Conservation (phyloP, 768 basidiomycete species). For the Flagelloscypha sp. region DNA sequence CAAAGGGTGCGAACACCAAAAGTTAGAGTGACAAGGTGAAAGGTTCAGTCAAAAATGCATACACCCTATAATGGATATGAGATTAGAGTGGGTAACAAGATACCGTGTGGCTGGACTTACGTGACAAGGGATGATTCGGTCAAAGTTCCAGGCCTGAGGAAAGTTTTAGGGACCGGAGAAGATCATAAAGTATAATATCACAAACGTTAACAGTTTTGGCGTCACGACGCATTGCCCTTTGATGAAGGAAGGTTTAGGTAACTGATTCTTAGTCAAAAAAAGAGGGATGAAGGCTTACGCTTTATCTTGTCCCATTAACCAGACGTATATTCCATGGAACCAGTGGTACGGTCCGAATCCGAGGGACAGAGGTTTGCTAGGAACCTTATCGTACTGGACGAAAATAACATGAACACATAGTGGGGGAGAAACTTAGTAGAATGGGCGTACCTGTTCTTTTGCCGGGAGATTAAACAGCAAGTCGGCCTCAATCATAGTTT, state of each 20-base stretch:
- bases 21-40: too few relatives aligned
- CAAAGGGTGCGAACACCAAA: too few relatives aligned
- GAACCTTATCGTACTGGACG: conserved; percentile 11
- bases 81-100: too few relatives aligned
- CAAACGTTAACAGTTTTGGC: not conserved
- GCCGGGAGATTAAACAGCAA: conserved; percentile 76
- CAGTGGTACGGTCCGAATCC: conserved; percentile 29
- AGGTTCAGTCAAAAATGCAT: too few relatives aligned
- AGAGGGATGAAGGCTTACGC: conserved; percentile 10
- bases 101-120: too few relatives aligned
- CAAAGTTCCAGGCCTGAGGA: too few relatives aligned
- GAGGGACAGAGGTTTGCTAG: conserved; percentile 16
- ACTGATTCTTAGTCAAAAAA: too few relatives aligned
- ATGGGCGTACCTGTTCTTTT: conserved; percentile 54
- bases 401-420: not conserved
- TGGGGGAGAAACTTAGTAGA: not conserved
- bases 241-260: too few relatives aligned
- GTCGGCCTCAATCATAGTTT: conserved; percentile 74
- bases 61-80: too few relatives aligned
- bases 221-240: conserved; percentile 1
- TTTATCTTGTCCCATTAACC: conserved; percentile 26
- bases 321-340: conserved; percentile 25
- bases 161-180: too few relatives aligned
- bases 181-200: too few relatives aligned
- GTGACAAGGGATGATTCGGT: too few relatives aligned